Percentiles rank a stretch among this genome's conserved stretches.
phyloP scores from a whole-genome alignment of 2,329 filamentous ascomycete species.

The Pyrenochaeta sp. region DNA sequence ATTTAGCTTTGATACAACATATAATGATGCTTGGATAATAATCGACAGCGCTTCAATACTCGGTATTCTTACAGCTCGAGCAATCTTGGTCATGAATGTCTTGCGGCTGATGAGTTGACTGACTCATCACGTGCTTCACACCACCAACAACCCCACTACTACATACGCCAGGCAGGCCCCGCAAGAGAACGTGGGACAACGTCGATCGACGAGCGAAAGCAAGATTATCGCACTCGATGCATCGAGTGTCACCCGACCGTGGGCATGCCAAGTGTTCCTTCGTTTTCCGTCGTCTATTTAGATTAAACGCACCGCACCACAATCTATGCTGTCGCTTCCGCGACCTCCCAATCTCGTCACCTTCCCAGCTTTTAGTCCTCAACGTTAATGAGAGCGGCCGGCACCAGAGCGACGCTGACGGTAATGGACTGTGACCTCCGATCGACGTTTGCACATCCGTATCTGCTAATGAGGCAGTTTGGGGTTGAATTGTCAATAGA shows the following conservation, averaged over 20 bases:
- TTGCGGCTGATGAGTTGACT: not conserved
- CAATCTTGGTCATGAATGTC: not conserved
- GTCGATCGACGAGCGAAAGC: slow-evolving; percentile 3
- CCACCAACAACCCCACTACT: not conserved
- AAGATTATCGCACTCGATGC: not conserved
- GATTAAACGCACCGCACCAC: slow-evolving; percentile 19
- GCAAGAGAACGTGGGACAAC: not conserved
- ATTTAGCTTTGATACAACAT: not conserved
- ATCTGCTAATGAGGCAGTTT: not conserved
- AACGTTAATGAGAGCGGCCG: not conserved
- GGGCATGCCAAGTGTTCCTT: slow-evolving; percentile 5
- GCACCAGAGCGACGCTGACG: not conserved
- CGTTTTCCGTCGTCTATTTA: slow-evolving; percentile 21
- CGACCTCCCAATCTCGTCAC: slow-evolving; percentile 3
- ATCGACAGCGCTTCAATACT: not conserved
- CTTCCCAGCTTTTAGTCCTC: not conserved
- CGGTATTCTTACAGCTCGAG: not conserved
- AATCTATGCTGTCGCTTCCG: slow-evolving; percentile 21
- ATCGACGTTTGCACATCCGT: slow-evolving; percentile 1
- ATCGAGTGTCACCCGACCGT: slow-evolving; percentile 13
- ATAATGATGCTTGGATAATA: not conserved
- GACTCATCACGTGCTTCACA: not conserved
- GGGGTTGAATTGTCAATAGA: not conserved
- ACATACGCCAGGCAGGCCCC: not conserved
- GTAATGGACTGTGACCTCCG: slow-evolving; percentile 2